phyloP scores from a whole-genome alignment of 2,329 filamentous ascomycete genomes.

The Colletotrichum coccodes region DNA sequence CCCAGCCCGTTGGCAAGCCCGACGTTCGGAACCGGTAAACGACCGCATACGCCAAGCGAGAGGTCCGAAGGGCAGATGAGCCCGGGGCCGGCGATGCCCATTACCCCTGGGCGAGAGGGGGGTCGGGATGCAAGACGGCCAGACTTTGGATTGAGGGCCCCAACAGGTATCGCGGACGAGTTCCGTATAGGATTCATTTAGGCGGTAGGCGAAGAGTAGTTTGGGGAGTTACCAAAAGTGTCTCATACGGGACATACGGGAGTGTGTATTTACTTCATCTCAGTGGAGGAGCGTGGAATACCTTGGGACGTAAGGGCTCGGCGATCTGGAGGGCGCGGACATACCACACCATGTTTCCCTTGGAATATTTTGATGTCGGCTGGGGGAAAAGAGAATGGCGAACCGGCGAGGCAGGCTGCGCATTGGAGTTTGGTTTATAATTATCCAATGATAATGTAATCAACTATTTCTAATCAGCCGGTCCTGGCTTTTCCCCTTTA shows the following conservation, averaged over 20 bases:
- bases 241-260: neutral
- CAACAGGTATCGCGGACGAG: constrained; percentile 34
- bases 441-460: constrained; percentile 22
- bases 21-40: constrained; percentile 22
- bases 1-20: constrained; percentile 29
- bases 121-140: constrained; percentile 12
- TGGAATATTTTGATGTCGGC: neutral
- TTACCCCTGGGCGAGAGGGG: neutral
- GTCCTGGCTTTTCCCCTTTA: neutral
- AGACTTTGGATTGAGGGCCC: constrained; percentile 32
- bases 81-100: neutral
- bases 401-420: neutral
- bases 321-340: constrained; percentile 2
- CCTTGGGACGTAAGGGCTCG: neutral
- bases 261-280: neutral
- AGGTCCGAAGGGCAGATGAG: constrained; percentile 17
- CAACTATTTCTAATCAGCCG: neutral
- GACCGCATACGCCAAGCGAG: constrained; percentile 25
- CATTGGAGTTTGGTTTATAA: constrained; percentile 10
- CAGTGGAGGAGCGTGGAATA: no score
- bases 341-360: neutral
- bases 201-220: neutral
- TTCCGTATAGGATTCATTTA: constrained; percentile 34
- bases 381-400: neutral
- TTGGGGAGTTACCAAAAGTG: neutral